Percentiles rank a stretch among this genome's conserved stretches.
These are phyloP conservation scores for Lolium multiflorum DNA, from an alignment of 176 grass and related monocot species.

Conservation along the genomic window DNA sequence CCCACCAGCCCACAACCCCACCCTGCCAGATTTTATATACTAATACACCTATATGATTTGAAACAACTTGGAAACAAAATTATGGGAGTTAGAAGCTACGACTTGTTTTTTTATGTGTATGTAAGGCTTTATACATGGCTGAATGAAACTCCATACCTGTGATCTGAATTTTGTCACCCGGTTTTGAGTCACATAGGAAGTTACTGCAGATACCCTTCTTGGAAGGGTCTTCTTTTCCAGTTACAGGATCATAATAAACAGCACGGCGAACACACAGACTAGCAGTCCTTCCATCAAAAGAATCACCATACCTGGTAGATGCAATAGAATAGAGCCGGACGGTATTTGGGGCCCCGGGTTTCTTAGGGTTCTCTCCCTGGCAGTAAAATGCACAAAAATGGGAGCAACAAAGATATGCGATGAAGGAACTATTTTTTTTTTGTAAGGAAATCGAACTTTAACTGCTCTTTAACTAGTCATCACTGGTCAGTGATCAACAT, in stretches of 20 bases:
- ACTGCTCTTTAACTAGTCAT: neutral
- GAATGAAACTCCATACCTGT: constrained; percentile 60
- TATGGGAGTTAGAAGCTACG: neutral
- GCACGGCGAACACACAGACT: constrained; percentile 91
- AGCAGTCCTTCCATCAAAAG: constrained; percentile 82
- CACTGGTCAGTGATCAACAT: neutral
- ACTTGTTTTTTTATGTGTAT: neutral
- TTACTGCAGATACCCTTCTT: constrained; percentile 97
- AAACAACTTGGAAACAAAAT: neutral
- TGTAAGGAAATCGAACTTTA: neutral
- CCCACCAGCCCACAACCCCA: neutral
- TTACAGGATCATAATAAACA: constrained; percentile 91
- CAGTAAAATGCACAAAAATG: constrained; percentile 12
- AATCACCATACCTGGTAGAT: constrained; percentile 90
- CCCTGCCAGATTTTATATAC: neutral
- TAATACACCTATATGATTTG: neutral
- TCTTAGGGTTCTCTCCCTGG: constrained; percentile 94
- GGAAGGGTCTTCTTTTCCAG: constrained; percentile 85
- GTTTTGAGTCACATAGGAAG: constrained; percentile 88
- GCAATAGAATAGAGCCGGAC: constrained; percentile 96
- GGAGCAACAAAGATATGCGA: neutral
- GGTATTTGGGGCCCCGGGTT: constrained; percentile 82
- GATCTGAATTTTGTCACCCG: constrained; percentile 87
- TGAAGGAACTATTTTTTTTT: neutral
- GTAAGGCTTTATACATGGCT: neutral